Base-by-base conservation (phyloP, 2,329 filamentous ascomycete genomes). In the Alternaria arborescens region DNA sequence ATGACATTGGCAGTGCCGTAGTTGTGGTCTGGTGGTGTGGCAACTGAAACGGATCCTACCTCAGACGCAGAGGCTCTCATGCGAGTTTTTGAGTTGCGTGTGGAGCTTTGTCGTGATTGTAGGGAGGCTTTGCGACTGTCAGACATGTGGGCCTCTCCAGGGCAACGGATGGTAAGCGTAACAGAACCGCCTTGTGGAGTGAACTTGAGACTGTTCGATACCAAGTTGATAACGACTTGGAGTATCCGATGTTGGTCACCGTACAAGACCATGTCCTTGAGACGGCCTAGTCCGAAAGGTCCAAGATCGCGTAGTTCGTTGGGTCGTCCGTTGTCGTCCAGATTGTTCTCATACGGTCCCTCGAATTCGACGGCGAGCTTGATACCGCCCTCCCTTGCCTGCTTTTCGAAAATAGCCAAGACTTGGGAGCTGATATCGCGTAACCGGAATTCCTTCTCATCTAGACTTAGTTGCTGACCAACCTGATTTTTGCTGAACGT, bases 401-500 rank as follows among this genome's bases (percentile, higher is more conserved):
- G 93, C 72, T 94, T 94, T 71, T 94, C 92, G 71, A 97, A 97
- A 52, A 97, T 96, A 7, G 92, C 91, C 18, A 91, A 78, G 12
- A 97, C 85, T 76, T 97, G 94, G 0, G 91, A 89, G 63, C 89
- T 89, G 63, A 97, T 88, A 65, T 97, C 93, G n/a, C 89, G 88
- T 28, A 97, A 76, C 8, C 90, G 85, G 71, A 97, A 97, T 70
- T 97, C 93, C 62, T 88, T 91, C 75, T 96, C 90, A 69, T 97
- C 93, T 1, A 97, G 82, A 41, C 83, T 89, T 43, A 97, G 82
- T 63, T 94, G 89, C 69, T 96, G 91, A 3, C 93, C 93, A 52
- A 97, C 93, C 77, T 97, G 93, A 72, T 97, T 97, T 79, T 97
- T 97, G 74, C 92, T 95, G 79, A 97, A 97, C 36, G 92, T 97